A percentile compares a stretch with the other conserved stretches of the same genome.
Evolutionary conservation across 1,139 yeast genomes (phyloP).

Genomic region (Sugiyamaella novakii): DNA sequence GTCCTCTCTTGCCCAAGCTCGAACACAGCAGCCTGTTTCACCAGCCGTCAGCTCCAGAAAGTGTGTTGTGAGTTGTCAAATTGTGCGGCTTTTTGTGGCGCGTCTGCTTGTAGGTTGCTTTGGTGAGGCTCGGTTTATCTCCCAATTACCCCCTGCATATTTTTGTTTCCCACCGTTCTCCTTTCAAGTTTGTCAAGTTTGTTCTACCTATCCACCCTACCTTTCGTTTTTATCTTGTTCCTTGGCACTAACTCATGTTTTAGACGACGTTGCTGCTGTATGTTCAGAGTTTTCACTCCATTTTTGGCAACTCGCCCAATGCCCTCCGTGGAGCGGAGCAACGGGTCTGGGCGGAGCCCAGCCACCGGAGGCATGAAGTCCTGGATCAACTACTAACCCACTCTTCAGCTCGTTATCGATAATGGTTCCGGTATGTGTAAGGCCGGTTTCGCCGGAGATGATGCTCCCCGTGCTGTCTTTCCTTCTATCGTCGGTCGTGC

Average conservation of each 20-base stretch:
- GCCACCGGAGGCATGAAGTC: conserved; percentile 2
- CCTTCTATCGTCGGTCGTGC: conserved; percentile 99
- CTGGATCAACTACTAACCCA: conserved; percentile 1
- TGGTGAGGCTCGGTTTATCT: no score
- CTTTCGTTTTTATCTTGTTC: no score
- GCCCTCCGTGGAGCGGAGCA: neutral
- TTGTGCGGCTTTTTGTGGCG: conserved; percentile 4
- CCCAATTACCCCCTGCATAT: no score
- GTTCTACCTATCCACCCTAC: no score
- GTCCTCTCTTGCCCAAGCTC: no score
- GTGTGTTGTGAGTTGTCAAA: conserved; percentile 2
- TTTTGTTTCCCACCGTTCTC: no score
- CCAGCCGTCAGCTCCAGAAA: no score
- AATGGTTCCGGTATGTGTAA: conserved; percentile 99
- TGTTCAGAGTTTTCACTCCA: conserved; percentile 13
- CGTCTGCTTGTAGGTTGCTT: no score
- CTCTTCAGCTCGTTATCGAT: conserved; percentile 78
- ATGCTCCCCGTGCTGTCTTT: conserved; percentile 99
- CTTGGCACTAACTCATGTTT: no score
- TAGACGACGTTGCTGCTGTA: conserved; percentile 45
- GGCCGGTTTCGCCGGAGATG: conserved; percentile 99
- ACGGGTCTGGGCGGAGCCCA: conserved; percentile 6
- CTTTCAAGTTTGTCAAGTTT: no score
- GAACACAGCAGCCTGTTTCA: no score
- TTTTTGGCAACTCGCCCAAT: neutral